Conservation (phyloP, 2,329 filamentous ascomycete species). For the Penicillium digitatum region DNA sequence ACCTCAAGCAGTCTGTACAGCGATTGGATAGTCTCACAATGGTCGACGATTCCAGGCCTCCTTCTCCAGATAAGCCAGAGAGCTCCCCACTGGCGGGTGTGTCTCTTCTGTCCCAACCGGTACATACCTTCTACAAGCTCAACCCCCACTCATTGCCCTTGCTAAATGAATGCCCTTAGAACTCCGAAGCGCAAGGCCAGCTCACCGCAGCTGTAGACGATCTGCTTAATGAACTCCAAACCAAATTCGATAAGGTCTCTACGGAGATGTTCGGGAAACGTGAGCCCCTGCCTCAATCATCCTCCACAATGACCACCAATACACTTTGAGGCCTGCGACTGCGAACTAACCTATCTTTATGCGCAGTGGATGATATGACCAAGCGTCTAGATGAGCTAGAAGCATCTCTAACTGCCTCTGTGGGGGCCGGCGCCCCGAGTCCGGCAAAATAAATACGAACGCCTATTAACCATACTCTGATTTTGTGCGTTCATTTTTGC, state of each 20-base stretch:
- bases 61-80: slow-evolving; percentile 18
- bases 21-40: slow-evolving; percentile 14
- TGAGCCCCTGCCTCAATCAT: slow-evolving; percentile 44
- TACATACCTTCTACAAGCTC: slow-evolving; percentile 2
- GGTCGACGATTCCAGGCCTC: slow-evolving; percentile 19
- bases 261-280: slow-evolving; percentile 86
- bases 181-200: slow-evolving; percentile 46
- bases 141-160: neutral
- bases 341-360: neutral
- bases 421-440: slow-evolving; percentile 25
- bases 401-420: slow-evolving; percentile 61
- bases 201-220: slow-evolving; percentile 78
- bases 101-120: slow-evolving; percentile 25
- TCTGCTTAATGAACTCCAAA: slow-evolving; percentile 74
- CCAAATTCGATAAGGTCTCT: slow-evolving; percentile 80
- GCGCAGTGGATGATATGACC: slow-evolving; percentile 88
- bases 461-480: neutral
- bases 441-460: slow-evolving; percentile 14
- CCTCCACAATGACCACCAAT: no score
- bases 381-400: slow-evolving; percentile 79
- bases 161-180: slow-evolving; percentile 15
- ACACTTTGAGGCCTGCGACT: neutral
- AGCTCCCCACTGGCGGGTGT: slow-evolving; percentile 14
- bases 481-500: neutral
- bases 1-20: neutral